Percentiles rank a stretch among this genome's conserved stretches.
Conservation (phyloP, 495 filamentous ascomycete species). For the Neurospora sp. region DNA sequence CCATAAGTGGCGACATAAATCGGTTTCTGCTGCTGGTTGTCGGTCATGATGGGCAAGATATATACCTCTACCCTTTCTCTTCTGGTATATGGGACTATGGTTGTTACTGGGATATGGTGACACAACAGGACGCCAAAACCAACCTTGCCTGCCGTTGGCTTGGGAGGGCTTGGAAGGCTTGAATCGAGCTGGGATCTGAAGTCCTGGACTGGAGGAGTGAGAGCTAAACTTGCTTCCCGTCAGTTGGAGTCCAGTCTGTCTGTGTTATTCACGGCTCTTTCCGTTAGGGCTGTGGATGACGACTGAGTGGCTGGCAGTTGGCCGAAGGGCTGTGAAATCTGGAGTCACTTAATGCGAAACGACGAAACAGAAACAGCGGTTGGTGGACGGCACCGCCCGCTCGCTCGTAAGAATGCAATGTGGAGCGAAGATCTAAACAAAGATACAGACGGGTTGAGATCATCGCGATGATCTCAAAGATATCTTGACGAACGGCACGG, state of each 20-base stretch:
- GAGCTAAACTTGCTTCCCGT: not conserved
- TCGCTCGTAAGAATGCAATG: not conserved
- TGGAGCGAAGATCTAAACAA: not conserved
- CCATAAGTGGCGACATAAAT: constrained; percentile 22
- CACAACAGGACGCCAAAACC: not conserved
- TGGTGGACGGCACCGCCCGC: not conserved
- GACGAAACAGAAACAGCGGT: not conserved
- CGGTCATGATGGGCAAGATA: not conserved
- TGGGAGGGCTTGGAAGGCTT: not conserved
- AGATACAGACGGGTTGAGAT: not conserved
- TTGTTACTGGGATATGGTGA: not conserved
- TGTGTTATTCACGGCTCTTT: not conserved
- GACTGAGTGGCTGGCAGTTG: not conserved
- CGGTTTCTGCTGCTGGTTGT: constrained; percentile 8
- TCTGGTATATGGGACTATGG: not conserved
- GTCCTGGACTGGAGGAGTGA: not conserved
- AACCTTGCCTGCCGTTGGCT: not conserved
- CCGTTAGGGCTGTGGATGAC: not conserved
- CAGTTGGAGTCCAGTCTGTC: not conserved
- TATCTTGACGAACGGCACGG: not conserved
- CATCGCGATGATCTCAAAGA: not conserved
- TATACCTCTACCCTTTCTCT: not conserved
- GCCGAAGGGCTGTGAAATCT: not conserved
- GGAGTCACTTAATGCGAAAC: not conserved
- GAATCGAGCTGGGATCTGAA: not conserved